Conservation (phyloP, 2,329 filamentous ascomycete species). For the Tothia fuscella region DNA sequence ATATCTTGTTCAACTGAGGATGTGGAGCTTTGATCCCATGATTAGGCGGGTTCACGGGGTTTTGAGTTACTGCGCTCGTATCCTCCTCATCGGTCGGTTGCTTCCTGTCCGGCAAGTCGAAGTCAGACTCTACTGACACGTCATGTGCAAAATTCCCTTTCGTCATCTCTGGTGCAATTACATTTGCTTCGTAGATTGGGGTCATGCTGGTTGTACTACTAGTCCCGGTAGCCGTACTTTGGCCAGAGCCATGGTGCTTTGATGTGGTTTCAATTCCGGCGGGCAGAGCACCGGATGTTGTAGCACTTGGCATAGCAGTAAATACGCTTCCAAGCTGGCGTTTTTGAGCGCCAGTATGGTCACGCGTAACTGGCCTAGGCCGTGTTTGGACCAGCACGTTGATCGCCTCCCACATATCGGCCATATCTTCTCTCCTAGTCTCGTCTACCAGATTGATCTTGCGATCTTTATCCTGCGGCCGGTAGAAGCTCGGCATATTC, state of each 20-base stretch:
- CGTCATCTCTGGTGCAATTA: neutral
- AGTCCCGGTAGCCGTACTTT: too few species aligned
- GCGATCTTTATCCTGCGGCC: neutral
- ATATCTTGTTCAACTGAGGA: neutral
- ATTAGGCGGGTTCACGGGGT: too few species aligned
- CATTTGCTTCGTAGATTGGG: too few species aligned
- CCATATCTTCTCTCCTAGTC: neutral
- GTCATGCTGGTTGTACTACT: too few species aligned
- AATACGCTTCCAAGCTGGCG: neutral
- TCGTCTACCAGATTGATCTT: neutral
- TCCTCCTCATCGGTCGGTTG: neutral
- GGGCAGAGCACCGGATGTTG: too few species aligned
- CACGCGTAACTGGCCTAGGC: neutral
- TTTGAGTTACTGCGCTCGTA: neutral
- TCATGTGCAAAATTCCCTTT: neutral
- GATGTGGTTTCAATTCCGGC: too few species aligned
- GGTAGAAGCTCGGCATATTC: slow-evolving; percentile 19
- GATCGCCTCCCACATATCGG: neutral
- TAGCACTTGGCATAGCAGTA: too few species aligned
- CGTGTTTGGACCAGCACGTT: neutral
- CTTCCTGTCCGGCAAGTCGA: too few species aligned
- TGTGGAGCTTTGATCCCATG: too few species aligned
- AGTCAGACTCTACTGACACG: too few species aligned
- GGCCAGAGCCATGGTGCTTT: too few species aligned
- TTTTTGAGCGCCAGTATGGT: neutral